Evolutionary conservation across 345 rosid genomes (phyloP).

Genomic region (Aquilaria sinensis): DNA sequence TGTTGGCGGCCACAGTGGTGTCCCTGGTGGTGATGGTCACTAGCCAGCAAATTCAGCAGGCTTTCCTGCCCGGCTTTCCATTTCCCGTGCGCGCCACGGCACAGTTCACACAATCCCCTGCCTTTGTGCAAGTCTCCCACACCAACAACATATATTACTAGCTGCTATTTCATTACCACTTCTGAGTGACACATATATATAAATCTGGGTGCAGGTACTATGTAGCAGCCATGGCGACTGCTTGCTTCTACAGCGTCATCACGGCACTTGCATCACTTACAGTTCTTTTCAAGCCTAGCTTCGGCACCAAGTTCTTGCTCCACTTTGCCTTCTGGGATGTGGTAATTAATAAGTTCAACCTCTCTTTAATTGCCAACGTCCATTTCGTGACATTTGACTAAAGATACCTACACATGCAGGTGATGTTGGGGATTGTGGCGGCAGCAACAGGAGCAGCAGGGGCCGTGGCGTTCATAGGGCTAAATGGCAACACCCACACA

Average conservation of each 20-base stretch:
- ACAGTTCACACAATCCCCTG: constrained; percentile 66
- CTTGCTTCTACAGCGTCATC: constrained; percentile 52
- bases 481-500: constrained; percentile 52
- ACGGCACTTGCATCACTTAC: constrained; percentile 44
- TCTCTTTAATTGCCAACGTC: background rate
- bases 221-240: constrained; percentile 48
- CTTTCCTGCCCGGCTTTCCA: constrained; percentile 17
- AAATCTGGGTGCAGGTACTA: constrained; percentile 45
- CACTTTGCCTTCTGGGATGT: constrained; percentile 38
- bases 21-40: constrained; percentile 53
- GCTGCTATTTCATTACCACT: too few species aligned
- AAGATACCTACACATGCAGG: constrained; percentile 27
- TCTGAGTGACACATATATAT: too few species aligned
- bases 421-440: constrained; percentile 64
- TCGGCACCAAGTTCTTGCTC: constrained; percentile 29
- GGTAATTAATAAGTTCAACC: constrained; percentile 25
- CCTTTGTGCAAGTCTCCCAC: constrained; percentile 42
- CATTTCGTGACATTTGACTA: too few species aligned
- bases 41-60: constrained; percentile 41
- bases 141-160: too few species aligned
- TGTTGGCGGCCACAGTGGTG: constrained; percentile 47
- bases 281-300: constrained; percentile 29
- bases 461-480: constrained; percentile 56
- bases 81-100: constrained; percentile 20
- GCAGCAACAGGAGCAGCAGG: constrained; percentile 78